Conservation (phyloP, 2,329 filamentous ascomycete species). For the Hypomyces perniciosus region DNA sequence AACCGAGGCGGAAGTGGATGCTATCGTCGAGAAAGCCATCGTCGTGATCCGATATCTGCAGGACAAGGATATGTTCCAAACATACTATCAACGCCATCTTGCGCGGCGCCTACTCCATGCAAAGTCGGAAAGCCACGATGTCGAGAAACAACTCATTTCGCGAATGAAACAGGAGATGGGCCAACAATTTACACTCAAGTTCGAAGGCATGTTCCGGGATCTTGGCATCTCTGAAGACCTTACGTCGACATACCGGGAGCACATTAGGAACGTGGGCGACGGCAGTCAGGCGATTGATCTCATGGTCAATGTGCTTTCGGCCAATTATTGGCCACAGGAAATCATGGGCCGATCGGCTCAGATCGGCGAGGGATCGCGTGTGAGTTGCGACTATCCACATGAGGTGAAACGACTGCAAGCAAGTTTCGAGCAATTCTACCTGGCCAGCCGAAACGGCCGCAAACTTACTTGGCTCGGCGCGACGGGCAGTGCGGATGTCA, state of each 20-base stretch:
- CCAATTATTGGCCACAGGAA: slow-evolving; percentile 92
- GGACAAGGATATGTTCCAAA: slow-evolving; percentile 92
- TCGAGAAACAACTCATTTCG: slow-evolving; percentile 90
- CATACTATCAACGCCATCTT: slow-evolving; percentile 97
- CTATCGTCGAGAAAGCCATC: slow-evolving; percentile 82
- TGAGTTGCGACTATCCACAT: slow-evolving; percentile 63
- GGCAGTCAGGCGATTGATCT: slow-evolving; percentile 60
- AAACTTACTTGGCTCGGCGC: slow-evolving; percentile 75
- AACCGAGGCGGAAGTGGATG: slow-evolving; percentile 80
- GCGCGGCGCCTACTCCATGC: slow-evolving; percentile 80
- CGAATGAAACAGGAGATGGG: slow-evolving; percentile 97
- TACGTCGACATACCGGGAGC: slow-evolving; percentile 66
- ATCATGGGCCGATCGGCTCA: slow-evolving; percentile 62
- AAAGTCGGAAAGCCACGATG: slow-evolving; percentile 84
- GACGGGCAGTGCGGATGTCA: slow-evolving; percentile 76
- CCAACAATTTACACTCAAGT: slow-evolving; percentile 84
- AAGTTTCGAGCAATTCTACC: slow-evolving; percentile 85
- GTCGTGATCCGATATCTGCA: slow-evolving; percentile 79
- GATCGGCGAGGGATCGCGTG: slow-evolving; percentile 38
- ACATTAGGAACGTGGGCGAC: slow-evolving; percentile 51
- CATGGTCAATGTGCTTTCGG: slow-evolving; percentile 78
- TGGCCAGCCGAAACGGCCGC: slow-evolving; percentile 78
- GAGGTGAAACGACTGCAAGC: slow-evolving; percentile 70
- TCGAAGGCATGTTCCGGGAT: slow-evolving; percentile 98
- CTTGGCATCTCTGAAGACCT: slow-evolving; percentile 84